Evolutionary conservation across 1,139 yeast species (phyloP), one percentile per base, ranked within the genome.

Genomic region (Yamadazyma kanchanaburiensis): DNA sequence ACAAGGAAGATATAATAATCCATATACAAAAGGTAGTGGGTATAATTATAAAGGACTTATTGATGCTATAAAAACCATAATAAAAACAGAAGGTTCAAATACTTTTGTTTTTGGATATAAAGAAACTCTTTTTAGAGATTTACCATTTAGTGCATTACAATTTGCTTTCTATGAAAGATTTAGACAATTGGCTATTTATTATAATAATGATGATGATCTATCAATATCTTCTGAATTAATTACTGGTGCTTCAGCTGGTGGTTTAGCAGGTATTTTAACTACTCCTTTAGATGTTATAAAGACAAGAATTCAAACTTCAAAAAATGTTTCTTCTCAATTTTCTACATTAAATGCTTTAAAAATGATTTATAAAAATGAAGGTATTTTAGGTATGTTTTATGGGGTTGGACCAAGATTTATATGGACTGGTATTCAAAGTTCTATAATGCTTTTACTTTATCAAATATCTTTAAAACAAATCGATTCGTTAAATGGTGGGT

Each of bases 191-290:
- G 88, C 89, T 1, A 80, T 75, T 30, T 40, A 49, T 11, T 65
- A 60, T 38, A 49, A 64, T 36, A 38, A 42, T n/a, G 47, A 66
- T 8, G 64, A 64, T 19, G 78, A 74, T 26, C 57, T 83, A 32
- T 76, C 88, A 0, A 63, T 82, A 4, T 35, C 62, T 3, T 57
- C 72, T 18, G 98, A 91, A 56, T 61, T 91, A 21, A 45, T 73
- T 11, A 87, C 96, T 0, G 98, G 98, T 34, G 97, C 96, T 0
- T 78, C 87, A 0, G 98, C 98, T 1, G 99, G 99, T 42, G 97
- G 96, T 1, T 62, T 89, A 23, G 95, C 98, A 0, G 98, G 98
- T 1, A 74, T 78, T 0, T 47, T 69, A 27, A 85, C 94, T 1
- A 84, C 94, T 0, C 94, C 94, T 0, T 60, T 88, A 39, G 98